phyloP scores from a whole-genome alignment of 1,284 basidiomycete genomes.

The Puccinia polysora region DNA sequence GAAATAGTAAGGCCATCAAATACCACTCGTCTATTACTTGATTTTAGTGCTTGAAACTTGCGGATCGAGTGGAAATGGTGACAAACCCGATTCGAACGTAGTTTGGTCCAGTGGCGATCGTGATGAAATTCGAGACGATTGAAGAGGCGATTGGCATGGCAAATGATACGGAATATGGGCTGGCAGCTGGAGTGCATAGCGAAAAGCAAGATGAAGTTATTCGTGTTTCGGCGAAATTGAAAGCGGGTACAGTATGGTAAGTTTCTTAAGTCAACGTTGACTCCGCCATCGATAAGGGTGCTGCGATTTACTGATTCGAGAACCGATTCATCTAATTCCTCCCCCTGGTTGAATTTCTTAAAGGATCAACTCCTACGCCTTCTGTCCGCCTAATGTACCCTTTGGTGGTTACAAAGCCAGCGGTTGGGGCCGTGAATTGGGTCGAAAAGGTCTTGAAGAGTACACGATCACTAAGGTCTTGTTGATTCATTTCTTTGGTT shows the following conservation, averaged over 20 bases:
- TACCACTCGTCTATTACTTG: neutral
- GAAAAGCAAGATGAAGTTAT: constrained; percentile 78
- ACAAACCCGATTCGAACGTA: too few relatives aligned
- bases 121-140: constrained; percentile 48
- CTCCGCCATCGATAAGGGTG: neutral
- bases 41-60: too few relatives aligned
- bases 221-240: constrained; percentile 71
- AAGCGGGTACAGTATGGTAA: constrained; percentile 62
- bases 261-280: too few relatives aligned
- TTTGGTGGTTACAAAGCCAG: constrained; percentile 88
- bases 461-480: constrained; percentile 42
- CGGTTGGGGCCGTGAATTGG: constrained; percentile 78
- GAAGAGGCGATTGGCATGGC: constrained; percentile 64
- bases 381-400: constrained; percentile 64
- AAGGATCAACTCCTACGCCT: constrained; percentile 23
- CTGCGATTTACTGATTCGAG: constrained; percentile 36
- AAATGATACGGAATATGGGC: constrained; percentile 77
- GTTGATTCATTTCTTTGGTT: neutral
- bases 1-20: constrained; percentile 45
- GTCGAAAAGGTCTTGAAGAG: constrained; percentile 66
- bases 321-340: constrained; percentile 45
- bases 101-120: constrained; percentile 49
- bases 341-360: neutral
- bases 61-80: too few relatives aligned
- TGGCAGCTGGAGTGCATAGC: constrained; percentile 82